Evolutionary conservation across 2,329 filamentous ascomycete genomes (phyloP), one percentile per base, ranked within the genome.

Genomic region (Aspergillus sp.): DNA sequence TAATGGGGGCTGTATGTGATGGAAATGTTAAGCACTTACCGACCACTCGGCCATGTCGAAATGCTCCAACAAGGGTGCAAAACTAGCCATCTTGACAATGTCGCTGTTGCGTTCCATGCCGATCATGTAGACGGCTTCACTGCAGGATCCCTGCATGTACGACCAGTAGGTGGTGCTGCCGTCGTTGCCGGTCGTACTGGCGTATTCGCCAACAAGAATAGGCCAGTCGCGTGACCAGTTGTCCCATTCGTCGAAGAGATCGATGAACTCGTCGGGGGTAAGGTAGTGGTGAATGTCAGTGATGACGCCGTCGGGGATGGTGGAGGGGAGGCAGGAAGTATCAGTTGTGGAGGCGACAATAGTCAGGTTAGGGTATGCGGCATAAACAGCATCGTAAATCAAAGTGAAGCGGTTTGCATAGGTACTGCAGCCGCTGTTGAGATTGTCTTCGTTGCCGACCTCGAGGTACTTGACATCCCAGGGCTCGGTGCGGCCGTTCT

Each of bases 361-460:
- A 25, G 78, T 84, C 41, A 88, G 80, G 48, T 87, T 76, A 0
- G 85, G 84, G 60, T 87, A 86, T 7, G 73, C 75, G 21, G 75
- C 75, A 57, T 76, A 79, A 71, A 89, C 85, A 4, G 86, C 85
- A 25, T 85, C 72, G 62, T 86, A 79, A 72, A 89, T 87, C 68
- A 81, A 77, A 7, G 81, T 80, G 69, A 88, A 87, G 9, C 87
- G 83, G 66, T 84, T 76, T 1, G 79, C 74, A 74, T 83, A 86
- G 0, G 81, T 82, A 0, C 69, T 67, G 1, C 80, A 77, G 5
- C 81, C 82, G 9, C 82, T 82, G 4, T 80, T 81, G 8, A 88
- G 81, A 76, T 85, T 84, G 64, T 90, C 88, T 70, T 90, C 87
- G 69, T 90, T 90, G 55, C 87, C 87, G 36, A 89, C 77, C 72